Evolutionary conservation across 805 yeast species (phyloP), one percentile per base, ranked within the genome.

Genomic region (Metschnikowia peoriensis): DNA sequence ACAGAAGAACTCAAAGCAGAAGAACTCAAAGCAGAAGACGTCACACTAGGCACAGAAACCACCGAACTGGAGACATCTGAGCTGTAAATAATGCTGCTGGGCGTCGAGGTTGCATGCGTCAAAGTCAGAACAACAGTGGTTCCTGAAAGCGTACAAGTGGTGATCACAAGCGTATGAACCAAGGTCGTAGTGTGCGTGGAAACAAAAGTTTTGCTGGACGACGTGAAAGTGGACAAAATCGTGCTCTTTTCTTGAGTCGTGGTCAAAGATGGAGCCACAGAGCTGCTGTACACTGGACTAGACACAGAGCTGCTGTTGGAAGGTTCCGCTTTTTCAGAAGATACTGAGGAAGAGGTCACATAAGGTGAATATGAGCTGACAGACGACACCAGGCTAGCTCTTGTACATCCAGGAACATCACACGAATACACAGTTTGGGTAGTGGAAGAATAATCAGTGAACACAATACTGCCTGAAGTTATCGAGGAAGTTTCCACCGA

Each of bases 81-180:
- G 22, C 22, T 22, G 22, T 2, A 22, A 22, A 22, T 4, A 22
- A 22, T 22, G 22, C 22, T 22, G 22, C 22, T 22, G 4, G 22
- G 22, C 22, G 22, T 22, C 22, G 22, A 22, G 4, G 35, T 32
- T 9, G 35, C 35, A 11, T n/a, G 9, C 14, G 55, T 54, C 16
- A 42, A 37, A n/a, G 51, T 54, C 41, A 51, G 29, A 29, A 51
- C 50, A 6, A 48, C 37, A 17, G 53, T 51, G 27, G 48, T 46
- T 28, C 43, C 40, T 4, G 53, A 47, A 42, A 45, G 49, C 28
- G 49, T 38, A 38, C 55, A 52, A 2, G 55, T 52, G 32, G 55
- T 52, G n/a, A 43, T 9, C 41, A 51, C 48, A 34, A 51, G 44
- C 11, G 39, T 41, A 22, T 47, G 16, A 34, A 47, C 45, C 41